These are phyloP conservation scores for Crithidia thermophila DNA, from an alignment of 208 protist species.

Conservation along the genomic window DNA sequence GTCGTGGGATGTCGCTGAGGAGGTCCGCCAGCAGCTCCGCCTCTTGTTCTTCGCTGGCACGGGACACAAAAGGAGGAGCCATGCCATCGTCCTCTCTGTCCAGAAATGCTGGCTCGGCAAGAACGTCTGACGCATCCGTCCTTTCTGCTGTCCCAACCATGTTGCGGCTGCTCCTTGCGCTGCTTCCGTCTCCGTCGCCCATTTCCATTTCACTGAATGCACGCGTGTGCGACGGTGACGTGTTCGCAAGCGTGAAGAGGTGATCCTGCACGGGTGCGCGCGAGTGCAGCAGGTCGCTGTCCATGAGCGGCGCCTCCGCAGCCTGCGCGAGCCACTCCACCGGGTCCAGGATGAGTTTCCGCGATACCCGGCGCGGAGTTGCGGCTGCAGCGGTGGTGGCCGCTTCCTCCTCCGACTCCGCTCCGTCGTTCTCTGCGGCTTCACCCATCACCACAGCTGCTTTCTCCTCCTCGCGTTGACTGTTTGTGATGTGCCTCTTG, in stretches of 20 bases:
- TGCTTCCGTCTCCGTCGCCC: neutral
- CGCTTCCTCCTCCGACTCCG: too few species aligned
- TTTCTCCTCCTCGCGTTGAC: too few species aligned
- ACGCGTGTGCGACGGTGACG: too few species aligned
- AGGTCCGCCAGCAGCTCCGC: constrained; percentile 21
- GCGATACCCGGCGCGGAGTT: constrained; percentile 6
- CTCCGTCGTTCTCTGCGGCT: too few species aligned
- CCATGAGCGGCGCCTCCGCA: constrained; percentile 48
- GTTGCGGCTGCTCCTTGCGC: neutral
- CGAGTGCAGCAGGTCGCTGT: constrained; percentile 20
- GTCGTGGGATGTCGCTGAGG: constrained; percentile 17
- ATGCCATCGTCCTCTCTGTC: too few species aligned
- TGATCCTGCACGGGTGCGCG: constrained; percentile 13
- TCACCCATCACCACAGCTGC: too few species aligned
- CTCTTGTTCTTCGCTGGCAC: constrained; percentile 4
- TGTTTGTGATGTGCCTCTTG: too few species aligned
- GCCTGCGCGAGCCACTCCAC: constrained; percentile 56
- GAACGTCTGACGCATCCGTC: too few species aligned
- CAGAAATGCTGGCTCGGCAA: too few species aligned
- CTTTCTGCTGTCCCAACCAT: neutral
- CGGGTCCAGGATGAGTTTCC: constrained; percentile 44
- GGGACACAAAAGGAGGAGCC: too few species aligned
- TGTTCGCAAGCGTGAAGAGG: too few species aligned
- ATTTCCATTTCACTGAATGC: too few species aligned
- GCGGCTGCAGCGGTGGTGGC: neutral